Percentiles rank a stretch among this genome's conserved stretches.
Evolutionary conservation across 1,139 yeast genomes (phyloP).

Genomic region (Wickerhamiella pararugosa): DNA sequence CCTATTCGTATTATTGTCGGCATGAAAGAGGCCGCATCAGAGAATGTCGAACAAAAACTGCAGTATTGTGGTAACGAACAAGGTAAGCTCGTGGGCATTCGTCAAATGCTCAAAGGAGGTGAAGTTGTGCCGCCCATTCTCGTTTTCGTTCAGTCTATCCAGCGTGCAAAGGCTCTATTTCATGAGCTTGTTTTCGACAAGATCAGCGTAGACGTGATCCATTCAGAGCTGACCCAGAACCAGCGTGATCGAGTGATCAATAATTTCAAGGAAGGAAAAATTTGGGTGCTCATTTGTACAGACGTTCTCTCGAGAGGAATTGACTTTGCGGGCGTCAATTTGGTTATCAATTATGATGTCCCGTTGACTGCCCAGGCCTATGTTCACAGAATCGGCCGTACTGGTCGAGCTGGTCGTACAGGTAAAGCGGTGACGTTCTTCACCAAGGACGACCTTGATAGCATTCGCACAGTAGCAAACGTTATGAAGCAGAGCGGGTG

Average conservation of each 20-base stretch:
- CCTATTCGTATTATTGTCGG: conserved; percentile 85
- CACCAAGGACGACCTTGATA: conserved; percentile 71
- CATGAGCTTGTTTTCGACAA: conserved; percentile 86
- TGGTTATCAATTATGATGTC: conserved; percentile 91
- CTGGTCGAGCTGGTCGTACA: conserved; percentile 84
- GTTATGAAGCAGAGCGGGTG: conserved; percentile 92
- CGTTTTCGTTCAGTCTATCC: conserved; percentile 79
- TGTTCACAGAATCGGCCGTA: conserved; percentile 96
- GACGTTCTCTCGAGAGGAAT: conserved; percentile 95
- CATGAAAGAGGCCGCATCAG: conserved; percentile 84
- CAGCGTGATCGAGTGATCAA: conserved; percentile 81
- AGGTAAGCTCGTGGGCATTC: conserved; percentile 80
- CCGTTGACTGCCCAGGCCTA: conserved; percentile 91
- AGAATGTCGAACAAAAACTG: conserved; percentile 67
- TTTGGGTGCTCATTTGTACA: conserved; percentile 94
- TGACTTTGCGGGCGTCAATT: conserved; percentile 88
- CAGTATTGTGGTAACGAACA: conserved; percentile 87
- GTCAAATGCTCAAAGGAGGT: conserved; percentile 67
- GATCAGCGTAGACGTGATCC: conserved; percentile 86
- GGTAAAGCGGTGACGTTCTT: conserved; percentile 88
- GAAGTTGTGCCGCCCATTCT: conserved; percentile 87
- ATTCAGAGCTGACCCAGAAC: conserved; percentile 81
- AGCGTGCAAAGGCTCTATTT: conserved; percentile 87
- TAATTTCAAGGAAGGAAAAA: conserved; percentile 71
- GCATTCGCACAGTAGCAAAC: conserved; percentile 71